Conservation (phyloP, 768 basidiomycete genomes). For the Podaxis sp. region DNA sequence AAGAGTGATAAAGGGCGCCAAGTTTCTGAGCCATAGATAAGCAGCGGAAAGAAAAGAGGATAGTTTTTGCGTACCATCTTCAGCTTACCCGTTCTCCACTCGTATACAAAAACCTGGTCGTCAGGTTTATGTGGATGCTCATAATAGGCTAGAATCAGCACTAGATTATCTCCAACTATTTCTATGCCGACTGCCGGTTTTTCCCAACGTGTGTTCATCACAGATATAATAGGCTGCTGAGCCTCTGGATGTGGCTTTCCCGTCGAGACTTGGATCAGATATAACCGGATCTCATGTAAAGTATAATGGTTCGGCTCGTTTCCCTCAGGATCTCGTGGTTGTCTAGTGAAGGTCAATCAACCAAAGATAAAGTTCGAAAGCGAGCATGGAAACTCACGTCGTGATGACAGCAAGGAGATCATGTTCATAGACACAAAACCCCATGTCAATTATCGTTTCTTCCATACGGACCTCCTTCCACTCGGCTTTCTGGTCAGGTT, state of each 20-base stretch:
- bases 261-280: conserved; percentile 32
- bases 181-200: conserved; percentile 41
- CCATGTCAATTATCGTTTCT: conserved; percentile 40
- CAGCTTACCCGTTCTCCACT: conserved; percentile 41
- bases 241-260: conserved; percentile 36
- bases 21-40: conserved; percentile 17
- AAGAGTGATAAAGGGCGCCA: conserved; percentile 25
- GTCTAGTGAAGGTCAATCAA: not conserved
- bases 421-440: conserved; percentile 41
- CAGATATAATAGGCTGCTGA: conserved; percentile 26
- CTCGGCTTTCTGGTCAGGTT: conserved; percentile 21
- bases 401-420: conserved; percentile 43
- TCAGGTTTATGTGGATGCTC: conserved; percentile 15
- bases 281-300: conserved; percentile 13
- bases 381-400: conserved; percentile 27
- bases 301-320: not conserved
- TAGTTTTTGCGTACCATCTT: conserved; percentile 30
- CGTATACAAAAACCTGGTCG: conserved; percentile 39
- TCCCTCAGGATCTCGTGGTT: not conserved
- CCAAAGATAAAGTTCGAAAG: not conserved
- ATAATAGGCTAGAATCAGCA: conserved; percentile 34
- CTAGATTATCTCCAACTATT: conserved; percentile 44
- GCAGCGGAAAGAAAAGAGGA: not conserved
- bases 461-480: conserved; percentile 32
- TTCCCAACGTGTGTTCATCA: conserved; percentile 24